Evolutionary conservation across 179 eudicot genomes (phyloP).

Genomic region (Nepenthes alata): DNA sequence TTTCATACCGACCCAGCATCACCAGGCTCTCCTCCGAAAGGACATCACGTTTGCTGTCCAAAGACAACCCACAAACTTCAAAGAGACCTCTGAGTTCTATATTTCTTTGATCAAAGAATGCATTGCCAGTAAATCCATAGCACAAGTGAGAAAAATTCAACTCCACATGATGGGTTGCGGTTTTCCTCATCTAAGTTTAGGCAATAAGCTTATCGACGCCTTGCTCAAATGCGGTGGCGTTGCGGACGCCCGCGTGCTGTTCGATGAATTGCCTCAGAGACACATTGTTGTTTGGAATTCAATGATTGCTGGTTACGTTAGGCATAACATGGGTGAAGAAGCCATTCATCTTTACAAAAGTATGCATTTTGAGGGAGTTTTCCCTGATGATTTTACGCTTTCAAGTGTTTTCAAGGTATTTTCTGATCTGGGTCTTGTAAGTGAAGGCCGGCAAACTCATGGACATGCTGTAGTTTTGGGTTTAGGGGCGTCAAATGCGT

Average conservation of each 20-base stretch:
- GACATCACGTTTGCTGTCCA: too few relatives aligned
- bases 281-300: conserved; percentile 28
- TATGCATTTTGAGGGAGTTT: conserved; percentile 23
- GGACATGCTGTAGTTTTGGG: conserved; percentile 29
- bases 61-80: not conserved
- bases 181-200: conserved; percentile 18
- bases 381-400: conserved; percentile 26
- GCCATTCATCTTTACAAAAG: conserved; percentile 19
- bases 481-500: conserved; percentile 21
- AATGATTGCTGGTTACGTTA: conserved; percentile 24
- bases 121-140: conserved; percentile 8
- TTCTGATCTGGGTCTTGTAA: conserved; percentile 24
- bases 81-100: conserved; percentile 10
- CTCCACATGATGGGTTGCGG: conserved; percentile 18
- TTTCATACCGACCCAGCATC: too few relatives aligned
- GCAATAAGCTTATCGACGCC: conserved; percentile 19
- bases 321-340: conserved; percentile 8
- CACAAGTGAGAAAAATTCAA: conserved; percentile 15
- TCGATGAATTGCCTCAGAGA: conserved; percentile 30
- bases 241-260: conserved; percentile 24
- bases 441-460: conserved; percentile 21
- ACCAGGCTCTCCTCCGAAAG: too few relatives aligned
- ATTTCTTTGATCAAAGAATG: conserved; percentile 15
- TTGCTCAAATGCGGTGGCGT: conserved; percentile 18
- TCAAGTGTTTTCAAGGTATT: conserved; percentile 29